A percentile compares a stretch with the other conserved stretches of the same genome.
Evolutionary conservation across 78 protist species (phyloP).

Genomic region (Blattamonas nauphoetae): DNA sequence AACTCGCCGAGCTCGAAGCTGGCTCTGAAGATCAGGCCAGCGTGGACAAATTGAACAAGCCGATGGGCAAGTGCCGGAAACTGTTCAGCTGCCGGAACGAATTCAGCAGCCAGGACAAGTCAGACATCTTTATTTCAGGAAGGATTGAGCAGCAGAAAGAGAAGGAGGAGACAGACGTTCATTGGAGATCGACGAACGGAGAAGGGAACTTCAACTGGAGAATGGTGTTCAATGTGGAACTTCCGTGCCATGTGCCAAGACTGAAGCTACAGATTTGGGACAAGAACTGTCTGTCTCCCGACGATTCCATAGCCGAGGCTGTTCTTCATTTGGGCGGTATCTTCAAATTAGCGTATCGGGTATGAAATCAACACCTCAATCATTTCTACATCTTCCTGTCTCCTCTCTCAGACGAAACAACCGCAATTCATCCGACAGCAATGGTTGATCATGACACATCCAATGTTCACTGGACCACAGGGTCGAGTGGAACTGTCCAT

Average conservation of each 20-base stretch:
- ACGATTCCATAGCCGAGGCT: slow-evolving; percentile 31
- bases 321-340: slow-evolving; percentile 5
- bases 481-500: neutral
- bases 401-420: neutral
- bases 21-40: neutral
- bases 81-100: neutral
- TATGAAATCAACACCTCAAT: too few species aligned
- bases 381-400: too few species aligned
- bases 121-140: neutral
- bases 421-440: neutral
- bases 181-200: neutral
- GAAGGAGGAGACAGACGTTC: neutral
- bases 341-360: neutral
- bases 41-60: neutral
- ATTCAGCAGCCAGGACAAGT: neutral
- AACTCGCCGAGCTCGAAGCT: neutral
- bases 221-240: neutral
- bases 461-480: slow-evolving; percentile 3
- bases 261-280: slow-evolving; percentile 36
- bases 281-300: slow-evolving; percentile 20
- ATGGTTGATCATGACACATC: slow-evolving; percentile 28
- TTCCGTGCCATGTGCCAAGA: neutral
- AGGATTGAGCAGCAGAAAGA: neutral
- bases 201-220: neutral
- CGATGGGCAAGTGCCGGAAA: neutral